Percentiles rank a stretch among this genome's conserved stretches.
Conservation (phyloP, 1,284 basidiomycete species). For the Sutorius eximius region DNA sequence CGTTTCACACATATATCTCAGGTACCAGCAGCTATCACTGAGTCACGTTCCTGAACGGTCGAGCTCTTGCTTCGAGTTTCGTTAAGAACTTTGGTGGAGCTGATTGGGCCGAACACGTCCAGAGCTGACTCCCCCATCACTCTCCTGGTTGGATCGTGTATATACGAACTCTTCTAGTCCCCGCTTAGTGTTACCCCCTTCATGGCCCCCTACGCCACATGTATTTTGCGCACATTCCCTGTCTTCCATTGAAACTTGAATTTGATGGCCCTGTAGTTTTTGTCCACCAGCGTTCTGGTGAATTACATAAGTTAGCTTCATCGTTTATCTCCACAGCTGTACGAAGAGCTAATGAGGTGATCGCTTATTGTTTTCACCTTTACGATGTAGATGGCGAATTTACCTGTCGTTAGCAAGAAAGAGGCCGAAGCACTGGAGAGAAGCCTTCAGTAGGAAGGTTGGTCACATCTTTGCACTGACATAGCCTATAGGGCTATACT, state of each 20-base stretch:
- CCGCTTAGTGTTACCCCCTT: constrained; percentile 21
- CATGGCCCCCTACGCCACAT: constrained; percentile 22
- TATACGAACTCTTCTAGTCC: constrained; percentile 13
- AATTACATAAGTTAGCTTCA: not conserved
- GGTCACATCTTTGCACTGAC: not conserved
- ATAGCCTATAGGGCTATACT: too few species aligned
- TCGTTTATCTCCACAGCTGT: not conserved
- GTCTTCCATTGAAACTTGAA: constrained; percentile 5
- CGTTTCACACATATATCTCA: constrained; percentile 28
- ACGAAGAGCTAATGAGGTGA: not conserved
- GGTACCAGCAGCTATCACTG: constrained; percentile 67
- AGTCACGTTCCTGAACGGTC: constrained; percentile 55
- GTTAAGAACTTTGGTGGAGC: constrained; percentile 38
- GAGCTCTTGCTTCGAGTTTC: constrained; percentile 66
- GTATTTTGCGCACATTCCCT: constrained; percentile 18
- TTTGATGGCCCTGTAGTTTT: not conserved
- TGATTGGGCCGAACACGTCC: not conserved
- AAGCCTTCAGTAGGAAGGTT: not conserved
- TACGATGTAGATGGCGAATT: not conserved
- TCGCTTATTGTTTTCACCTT: not conserved
- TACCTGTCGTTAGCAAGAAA: not conserved
- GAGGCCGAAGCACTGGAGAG: not conserved
- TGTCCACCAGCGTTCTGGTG: not conserved
- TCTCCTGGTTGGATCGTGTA: constrained; percentile 14
- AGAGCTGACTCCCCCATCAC: not conserved